These are phyloP conservation scores for Mycena indigotica DNA, from an alignment of 768 basidiomycete genomes.

Conservation along the genomic window DNA sequence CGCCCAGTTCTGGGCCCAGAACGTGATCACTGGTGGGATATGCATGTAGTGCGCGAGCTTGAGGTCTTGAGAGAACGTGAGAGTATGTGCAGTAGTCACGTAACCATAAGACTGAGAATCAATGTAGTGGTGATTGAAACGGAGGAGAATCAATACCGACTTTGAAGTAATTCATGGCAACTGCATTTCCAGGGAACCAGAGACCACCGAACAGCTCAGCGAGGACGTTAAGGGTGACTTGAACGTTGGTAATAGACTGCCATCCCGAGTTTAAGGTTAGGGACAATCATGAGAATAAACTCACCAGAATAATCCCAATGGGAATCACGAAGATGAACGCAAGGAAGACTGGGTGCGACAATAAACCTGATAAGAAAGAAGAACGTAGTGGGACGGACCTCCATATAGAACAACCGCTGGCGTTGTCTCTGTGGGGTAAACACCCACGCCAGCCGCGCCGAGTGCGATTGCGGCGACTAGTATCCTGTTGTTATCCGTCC, in stretches of 20 bases:
- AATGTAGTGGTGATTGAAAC: not conserved
- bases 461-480: slow-evolving; percentile 31
- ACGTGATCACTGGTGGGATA: slow-evolving; percentile 33
- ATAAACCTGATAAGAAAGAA: not conserved
- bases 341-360: slow-evolving; percentile 11
- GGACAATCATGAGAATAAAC: not conserved
- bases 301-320: slow-evolving; percentile 31
- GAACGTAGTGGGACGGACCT: slow-evolving; percentile 12
- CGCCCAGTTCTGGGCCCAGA: slow-evolving; percentile 37
- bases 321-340: slow-evolving; percentile 31
- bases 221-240: slow-evolving; percentile 38
- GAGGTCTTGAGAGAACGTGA: slow-evolving; percentile 32
- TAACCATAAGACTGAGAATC: slow-evolving; percentile 32
- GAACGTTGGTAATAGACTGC: slow-evolving; percentile 36
- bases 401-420: slow-evolving; percentile 30
- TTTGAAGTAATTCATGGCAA: slow-evolving; percentile 38
- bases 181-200: slow-evolving; percentile 35
- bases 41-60: slow-evolving; percentile 40
- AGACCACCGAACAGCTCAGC: slow-evolving; percentile 39
- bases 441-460: slow-evolving; percentile 32
- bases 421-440: slow-evolving; percentile 35
- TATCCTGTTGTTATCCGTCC: slow-evolving; percentile 14
- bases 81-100: slow-evolving; percentile 31
- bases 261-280: too few species aligned
- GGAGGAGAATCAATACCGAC: not conserved